phyloP scores from a whole-genome alignment of 306 rosid genomes.

The Malus orientalis region DNA sequence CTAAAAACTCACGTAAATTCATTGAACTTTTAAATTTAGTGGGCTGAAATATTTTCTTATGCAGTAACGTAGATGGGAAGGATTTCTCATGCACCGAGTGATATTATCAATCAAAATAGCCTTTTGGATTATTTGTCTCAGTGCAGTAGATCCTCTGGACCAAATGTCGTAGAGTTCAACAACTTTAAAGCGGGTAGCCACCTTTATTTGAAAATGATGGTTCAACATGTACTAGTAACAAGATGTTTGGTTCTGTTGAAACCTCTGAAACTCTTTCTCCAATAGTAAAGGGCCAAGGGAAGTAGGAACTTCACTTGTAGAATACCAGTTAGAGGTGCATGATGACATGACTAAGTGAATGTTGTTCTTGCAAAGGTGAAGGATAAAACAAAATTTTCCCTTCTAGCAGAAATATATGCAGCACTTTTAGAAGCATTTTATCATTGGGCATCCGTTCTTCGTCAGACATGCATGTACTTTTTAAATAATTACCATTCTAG shows the following conservation, averaged over 20 bases:
- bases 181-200: background rate
- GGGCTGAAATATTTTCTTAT: constrained; percentile 44
- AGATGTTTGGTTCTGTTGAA: constrained; percentile 13
- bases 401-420: background rate
- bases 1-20: too few relatives aligned
- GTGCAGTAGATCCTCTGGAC: too few relatives aligned
- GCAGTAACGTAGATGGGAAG: constrained; percentile 69
- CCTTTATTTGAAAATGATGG: constrained; percentile 12
- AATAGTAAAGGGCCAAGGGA: constrained; percentile 19
- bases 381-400: constrained; percentile 1
- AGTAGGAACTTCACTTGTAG: constrained; percentile 15
- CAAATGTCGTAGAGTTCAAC: background rate
- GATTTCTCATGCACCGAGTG: constrained; percentile 59
- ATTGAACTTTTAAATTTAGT: too few relatives aligned
- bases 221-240: constrained; percentile 23
- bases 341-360: constrained; percentile 37
- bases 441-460: constrained; percentile 80
- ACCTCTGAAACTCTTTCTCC: constrained; percentile 18
- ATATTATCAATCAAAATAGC: constrained; percentile 54
- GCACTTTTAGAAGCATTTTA: constrained; percentile 76
- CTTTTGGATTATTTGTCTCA: constrained; percentile 49
- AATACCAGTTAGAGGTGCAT: constrained; percentile 23
- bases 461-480: background rate
- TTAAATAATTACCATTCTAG: too few relatives aligned
- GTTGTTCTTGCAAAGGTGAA: constrained; percentile 46